Evolutionary conservation across 352 stramenopile species (phyloP).

Genomic region (Phytophthora ohioensis): DNA sequence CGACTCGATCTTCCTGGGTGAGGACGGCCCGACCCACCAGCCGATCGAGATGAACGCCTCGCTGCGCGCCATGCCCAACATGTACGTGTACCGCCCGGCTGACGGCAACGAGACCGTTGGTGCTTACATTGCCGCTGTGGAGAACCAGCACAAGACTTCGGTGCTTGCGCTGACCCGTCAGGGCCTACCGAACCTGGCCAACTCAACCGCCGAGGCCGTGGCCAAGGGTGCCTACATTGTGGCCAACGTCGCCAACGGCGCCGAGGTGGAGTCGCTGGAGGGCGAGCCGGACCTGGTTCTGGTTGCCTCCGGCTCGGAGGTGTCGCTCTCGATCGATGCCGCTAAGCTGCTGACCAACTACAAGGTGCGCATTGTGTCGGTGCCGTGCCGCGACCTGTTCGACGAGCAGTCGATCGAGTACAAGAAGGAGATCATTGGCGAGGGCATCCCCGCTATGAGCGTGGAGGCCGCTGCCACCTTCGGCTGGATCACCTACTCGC

Average conservation of each 20-base stretch:
- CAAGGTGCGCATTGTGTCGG: conserved; percentile 96
- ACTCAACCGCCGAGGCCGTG: conserved; percentile 91
- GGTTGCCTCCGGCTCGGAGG: conserved; percentile 96
- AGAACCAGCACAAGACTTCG: conserved; percentile 89
- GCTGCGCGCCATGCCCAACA: conserved; percentile 97
- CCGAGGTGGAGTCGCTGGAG: conserved; percentile 73
- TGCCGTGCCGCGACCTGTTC: conserved; percentile 98
- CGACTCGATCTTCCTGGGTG: conserved; percentile 99
- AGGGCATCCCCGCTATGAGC: conserved; percentile 94
- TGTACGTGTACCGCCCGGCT: conserved; percentile 97
- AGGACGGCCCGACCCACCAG: conserved; percentile 99
- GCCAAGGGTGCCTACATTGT: conserved; percentile 92
- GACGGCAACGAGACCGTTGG: conserved; percentile 99
- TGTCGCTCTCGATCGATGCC: conserved; percentile 95
- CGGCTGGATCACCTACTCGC: conserved; percentile 97
- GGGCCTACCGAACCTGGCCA: conserved; percentile 90
- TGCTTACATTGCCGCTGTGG: conserved; percentile 92
- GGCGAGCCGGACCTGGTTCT: conserved; percentile 92
- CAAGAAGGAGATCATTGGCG: conserved; percentile 95
- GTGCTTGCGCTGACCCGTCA: conserved; percentile 95
- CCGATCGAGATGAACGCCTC: conserved; percentile 98
- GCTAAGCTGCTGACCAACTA: conserved; percentile 89
- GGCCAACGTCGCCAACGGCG: conserved; percentile 80
- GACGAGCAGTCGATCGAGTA: conserved; percentile 96
- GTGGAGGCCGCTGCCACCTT: conserved; percentile 95